These are phyloP conservation scores for Peronosclerospora sorghi DNA, from an alignment of 352 stramenopile genomes.

Conservation along the genomic window DNA sequence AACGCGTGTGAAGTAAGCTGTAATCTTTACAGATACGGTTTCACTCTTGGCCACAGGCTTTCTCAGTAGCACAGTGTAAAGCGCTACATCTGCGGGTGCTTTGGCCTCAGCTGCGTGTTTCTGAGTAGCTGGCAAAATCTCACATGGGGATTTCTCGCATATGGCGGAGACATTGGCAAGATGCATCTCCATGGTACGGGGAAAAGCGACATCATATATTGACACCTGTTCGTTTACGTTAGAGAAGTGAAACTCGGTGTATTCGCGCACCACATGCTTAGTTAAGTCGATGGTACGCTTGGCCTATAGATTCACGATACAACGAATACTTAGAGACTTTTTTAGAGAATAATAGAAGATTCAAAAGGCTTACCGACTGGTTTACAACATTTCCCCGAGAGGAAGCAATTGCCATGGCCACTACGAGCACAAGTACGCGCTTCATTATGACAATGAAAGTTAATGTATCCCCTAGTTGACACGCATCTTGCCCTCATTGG, in stretches of 20 bases:
- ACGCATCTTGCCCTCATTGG: slow-evolving; percentile 13
- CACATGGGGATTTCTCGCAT: slow-evolving; percentile 57
- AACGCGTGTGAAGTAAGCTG: slow-evolving; percentile 63
- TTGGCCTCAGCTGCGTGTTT: slow-evolving; percentile 16
- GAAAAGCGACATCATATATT: slow-evolving; percentile 58
- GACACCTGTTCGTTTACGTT: slow-evolving; percentile 40
- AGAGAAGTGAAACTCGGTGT: slow-evolving; percentile 63
- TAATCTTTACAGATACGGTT: slow-evolving; percentile 59
- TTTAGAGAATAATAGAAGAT: neutral
- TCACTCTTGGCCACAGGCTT: slow-evolving; percentile 38
- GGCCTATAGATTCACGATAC: slow-evolving; percentile 18
- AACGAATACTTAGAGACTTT: neutral
- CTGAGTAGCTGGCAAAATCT: slow-evolving; percentile 38
- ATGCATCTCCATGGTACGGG: slow-evolving; percentile 34
- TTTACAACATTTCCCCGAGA: slow-evolving; percentile 52
- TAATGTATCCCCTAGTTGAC: slow-evolving; percentile 4
- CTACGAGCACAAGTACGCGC: slow-evolving; percentile 21
- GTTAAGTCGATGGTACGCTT: slow-evolving; percentile 76
- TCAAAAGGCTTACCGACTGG: slow-evolving; percentile 35
- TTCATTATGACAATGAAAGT: slow-evolving; percentile 10
- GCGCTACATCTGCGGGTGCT: slow-evolving; percentile 26
- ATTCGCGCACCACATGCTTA: slow-evolving; percentile 68
- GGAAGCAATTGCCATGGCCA: slow-evolving; percentile 22
- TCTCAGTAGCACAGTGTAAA: slow-evolving; percentile 69
- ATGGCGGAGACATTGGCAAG: slow-evolving; percentile 58